Base-by-base conservation (phyloP, 2,329 filamentous ascomycete genomes). In the Beauveria bassiana region DNA sequence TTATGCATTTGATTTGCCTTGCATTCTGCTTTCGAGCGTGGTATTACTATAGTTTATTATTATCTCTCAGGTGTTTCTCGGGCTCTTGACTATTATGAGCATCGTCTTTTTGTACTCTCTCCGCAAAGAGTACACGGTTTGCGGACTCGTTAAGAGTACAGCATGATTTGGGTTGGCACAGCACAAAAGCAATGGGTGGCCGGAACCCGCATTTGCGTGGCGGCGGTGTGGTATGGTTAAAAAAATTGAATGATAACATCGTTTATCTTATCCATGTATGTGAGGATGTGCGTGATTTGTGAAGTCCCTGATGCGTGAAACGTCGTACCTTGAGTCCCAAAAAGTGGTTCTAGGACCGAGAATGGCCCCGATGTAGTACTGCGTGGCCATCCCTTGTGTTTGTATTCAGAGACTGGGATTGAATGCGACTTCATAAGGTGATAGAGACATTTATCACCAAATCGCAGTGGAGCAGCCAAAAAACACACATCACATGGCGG, bases 161-260 rank as follows among this genome's bases (percentile, higher is more conserved):
- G 54, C 54, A 57, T 57, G 42, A 24, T 47, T 55, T 57, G 47
- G 54, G 54, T 57, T 56, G 22, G 54, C 42, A 57, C 54, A 57
- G 54, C 42, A 57, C 54, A 57, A 57, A 57, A 57, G 54, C 28
- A 47, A 8, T 31, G 18, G 10, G 6, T 47, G 18, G 20, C 42
- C 26, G 28, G n/a, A 47, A 34, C 14, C n/a, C 43, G 28, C 42
- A 47, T 28, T 24, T 43, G 54, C 54, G 54, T 57, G 54, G 28
- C 28, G 54, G 28, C 10, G 42, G 26, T 31, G 42, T 22, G 50
- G 51, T 26, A 54, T 54, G 51, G 26, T 47, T 22, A 47, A 47
- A 28, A 47, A 38, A 57, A 57, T 57, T 57, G 42, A 57, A 57
- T 57, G 54, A 57, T 56, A 38, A 56, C 47, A 54, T 42, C 20